Evolutionary conservation across 1,284 basidiomycete genomes (phyloP).

Genomic region (Microbotryum scabiosae): DNA sequence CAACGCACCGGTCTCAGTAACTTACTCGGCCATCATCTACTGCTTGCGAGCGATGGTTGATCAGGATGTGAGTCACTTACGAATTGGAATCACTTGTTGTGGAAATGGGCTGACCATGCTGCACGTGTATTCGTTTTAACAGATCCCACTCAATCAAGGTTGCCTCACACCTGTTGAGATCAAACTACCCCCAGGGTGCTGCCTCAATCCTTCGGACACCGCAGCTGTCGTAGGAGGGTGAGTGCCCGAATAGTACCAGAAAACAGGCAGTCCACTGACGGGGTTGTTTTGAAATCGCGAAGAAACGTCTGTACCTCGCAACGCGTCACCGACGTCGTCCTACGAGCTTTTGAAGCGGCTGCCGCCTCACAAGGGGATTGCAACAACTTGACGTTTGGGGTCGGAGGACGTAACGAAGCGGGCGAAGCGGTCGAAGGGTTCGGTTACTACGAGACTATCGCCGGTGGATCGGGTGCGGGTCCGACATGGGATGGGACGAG

Average conservation of each 20-base stretch:
- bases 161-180: conserved; percentile 64
- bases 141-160: conserved; percentile 85
- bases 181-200: conserved; percentile 66
- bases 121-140: background rate
- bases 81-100: background rate
- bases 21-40: conserved; percentile 89
- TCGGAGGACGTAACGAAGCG: conserved; percentile 72
- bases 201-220: conserved; percentile 64
- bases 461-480: conserved; percentile 86
- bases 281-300: background rate
- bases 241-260: background rate
- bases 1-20: conserved; percentile 73
- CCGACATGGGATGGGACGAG: conserved; percentile 70
- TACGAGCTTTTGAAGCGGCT: conserved; percentile 85
- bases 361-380: conserved; percentile 86
- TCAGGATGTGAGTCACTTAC: conserved; percentile 47
- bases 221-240: conserved; percentile 26
- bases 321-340: conserved; percentile 86
- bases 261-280: background rate
- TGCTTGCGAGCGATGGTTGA: conserved; percentile 86
- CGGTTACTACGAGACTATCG: conserved; percentile 96
- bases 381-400: conserved; percentile 84
- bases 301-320: conserved; percentile 56
- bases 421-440: conserved; percentile 69
- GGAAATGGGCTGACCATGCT: background rate